These are phyloP conservation scores for Stylosanthes scabra DNA, from an alignment of 331 rosid genomes.

Conservation along the genomic window DNA sequence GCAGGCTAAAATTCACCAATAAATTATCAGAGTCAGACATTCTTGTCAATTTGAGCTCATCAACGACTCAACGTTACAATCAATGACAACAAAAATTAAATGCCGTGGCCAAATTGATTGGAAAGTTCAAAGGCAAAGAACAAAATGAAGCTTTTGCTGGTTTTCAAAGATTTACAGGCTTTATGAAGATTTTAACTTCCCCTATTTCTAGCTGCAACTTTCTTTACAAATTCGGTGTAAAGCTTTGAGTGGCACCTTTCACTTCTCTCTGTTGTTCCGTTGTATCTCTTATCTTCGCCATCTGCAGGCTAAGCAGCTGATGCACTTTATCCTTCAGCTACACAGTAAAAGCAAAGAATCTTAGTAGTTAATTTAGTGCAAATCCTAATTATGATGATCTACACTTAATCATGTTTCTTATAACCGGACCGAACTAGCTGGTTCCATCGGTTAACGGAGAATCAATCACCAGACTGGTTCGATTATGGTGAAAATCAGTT, in stretches of 20 bases:
- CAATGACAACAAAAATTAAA: no score
- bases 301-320: constrained; percentile 73
- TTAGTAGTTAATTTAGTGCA: neutral
- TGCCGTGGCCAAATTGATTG: neutral
- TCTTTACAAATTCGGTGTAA: constrained; percentile 18
- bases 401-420: neutral
- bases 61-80: no score
- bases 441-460: neutral
- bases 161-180: constrained; percentile 26
- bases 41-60: constrained; percentile 9
- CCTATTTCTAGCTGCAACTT: constrained; percentile 16
- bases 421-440: no score
- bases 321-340: constrained; percentile 77
- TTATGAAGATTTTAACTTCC: constrained; percentile 32
- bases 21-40: neutral
- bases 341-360: constrained; percentile 34
- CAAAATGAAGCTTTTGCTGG: constrained; percentile 16
- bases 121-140: constrained; percentile 14
- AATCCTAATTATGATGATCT: neutral
- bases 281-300: constrained; percentile 56
- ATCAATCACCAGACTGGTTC: no score
- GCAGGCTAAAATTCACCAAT: no score
- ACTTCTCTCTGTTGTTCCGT: constrained; percentile 37
- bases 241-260: constrained; percentile 17
- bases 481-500: neutral